These are phyloP conservation scores for Pythium insidiosum DNA, from an alignment of 352 stramenopile species.

Conservation along the genomic window DNA sequence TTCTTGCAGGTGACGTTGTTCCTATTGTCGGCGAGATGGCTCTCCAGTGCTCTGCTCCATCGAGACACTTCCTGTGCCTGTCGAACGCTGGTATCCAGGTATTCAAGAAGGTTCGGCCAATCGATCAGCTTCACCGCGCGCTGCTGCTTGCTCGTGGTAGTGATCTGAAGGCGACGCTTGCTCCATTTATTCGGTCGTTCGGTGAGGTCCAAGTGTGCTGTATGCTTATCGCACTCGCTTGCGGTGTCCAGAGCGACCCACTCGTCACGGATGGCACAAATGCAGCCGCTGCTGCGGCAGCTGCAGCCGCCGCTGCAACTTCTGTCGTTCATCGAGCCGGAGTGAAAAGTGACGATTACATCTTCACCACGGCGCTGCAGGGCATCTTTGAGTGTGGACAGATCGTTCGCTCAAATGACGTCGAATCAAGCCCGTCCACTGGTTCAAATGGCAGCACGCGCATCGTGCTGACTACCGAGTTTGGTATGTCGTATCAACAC, in stretches of 20 bases:
- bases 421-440: neutral
- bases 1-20: slow-evolving; percentile 15
- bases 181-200: slow-evolving; percentile 77
- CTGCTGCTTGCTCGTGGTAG: slow-evolving; percentile 61
- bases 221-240: slow-evolving; percentile 86
- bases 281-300: too few relatives aligned
- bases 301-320: slow-evolving; percentile 18
- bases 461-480: slow-evolving; percentile 81
- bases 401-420: slow-evolving; percentile 6
- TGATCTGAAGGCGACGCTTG: slow-evolving; percentile 53
- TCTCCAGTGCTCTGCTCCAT: slow-evolving; percentile 74
- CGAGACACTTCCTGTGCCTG: slow-evolving; percentile 80
- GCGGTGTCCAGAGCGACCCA: slow-evolving; percentile 72
- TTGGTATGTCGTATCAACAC: slow-evolving; percentile 84
- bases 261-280: slow-evolving; percentile 42
- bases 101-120: slow-evolving; percentile 85
- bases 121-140: slow-evolving; percentile 80
- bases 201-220: slow-evolving; percentile 77
- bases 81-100: slow-evolving; percentile 84
- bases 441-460: slow-evolving; percentile 23
- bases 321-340: slow-evolving; percentile 34
- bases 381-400: slow-evolving; percentile 81
- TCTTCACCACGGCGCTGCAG: slow-evolving; percentile 69
- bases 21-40: slow-evolving; percentile 71
- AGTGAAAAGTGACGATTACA: slow-evolving; percentile 74